Conservation (phyloP, 805 yeast genomes). For the Barnettozyma sp. region DNA sequence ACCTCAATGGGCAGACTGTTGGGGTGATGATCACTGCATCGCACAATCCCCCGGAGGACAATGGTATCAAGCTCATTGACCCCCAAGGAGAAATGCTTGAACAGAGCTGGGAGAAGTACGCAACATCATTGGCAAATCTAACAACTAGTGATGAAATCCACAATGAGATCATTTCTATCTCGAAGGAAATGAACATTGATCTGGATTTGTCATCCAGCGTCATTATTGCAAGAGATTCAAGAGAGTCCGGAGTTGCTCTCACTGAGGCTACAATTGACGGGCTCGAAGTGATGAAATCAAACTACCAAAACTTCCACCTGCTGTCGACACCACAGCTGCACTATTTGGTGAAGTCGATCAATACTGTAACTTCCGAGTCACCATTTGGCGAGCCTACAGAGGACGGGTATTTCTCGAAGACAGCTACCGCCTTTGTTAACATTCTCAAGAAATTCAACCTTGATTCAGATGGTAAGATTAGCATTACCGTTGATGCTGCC, state of each 20-base stretch:
- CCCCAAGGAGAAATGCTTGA: conserved; percentile 89
- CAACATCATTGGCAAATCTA: conserved; percentile 76
- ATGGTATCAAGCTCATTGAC: conserved; percentile 91
- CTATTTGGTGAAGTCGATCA: conserved; percentile 67
- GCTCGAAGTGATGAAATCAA: conserved; percentile 40
- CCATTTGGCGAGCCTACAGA: conserved; percentile 58
- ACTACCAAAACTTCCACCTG: conserved; percentile 51
- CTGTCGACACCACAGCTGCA: conserved; percentile 94
- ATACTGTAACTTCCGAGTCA: conserved; percentile 39
- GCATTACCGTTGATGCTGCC: conserved; percentile 78
- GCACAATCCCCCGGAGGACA: conserved; percentile 88
- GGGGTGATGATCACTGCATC: conserved; percentile 98
- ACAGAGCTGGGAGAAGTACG: conserved; percentile 75
- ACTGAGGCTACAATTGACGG: conserved; percentile 56
- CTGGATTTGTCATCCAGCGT: conserved; percentile 37
- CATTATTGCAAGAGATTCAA: conserved; percentile 78
- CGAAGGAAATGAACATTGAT: conserved; percentile 40
- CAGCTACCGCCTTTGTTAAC: conserved; percentile 44
- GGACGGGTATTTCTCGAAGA: conserved; percentile 61
- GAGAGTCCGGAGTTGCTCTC: conserved; percentile 74
- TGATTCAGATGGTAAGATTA: conserved; percentile 26
- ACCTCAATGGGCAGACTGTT: conserved; percentile 56
- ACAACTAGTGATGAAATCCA: conserved; percentile 37
- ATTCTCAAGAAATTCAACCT: conserved; percentile 31
- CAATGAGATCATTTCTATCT: conserved; percentile 32